A percentile compares a stretch with the other conserved stretches of the same genome.
phyloP scores from a whole-genome alignment of 2,329 filamentous ascomycete species.

The Ophiostoma piceae region DNA sequence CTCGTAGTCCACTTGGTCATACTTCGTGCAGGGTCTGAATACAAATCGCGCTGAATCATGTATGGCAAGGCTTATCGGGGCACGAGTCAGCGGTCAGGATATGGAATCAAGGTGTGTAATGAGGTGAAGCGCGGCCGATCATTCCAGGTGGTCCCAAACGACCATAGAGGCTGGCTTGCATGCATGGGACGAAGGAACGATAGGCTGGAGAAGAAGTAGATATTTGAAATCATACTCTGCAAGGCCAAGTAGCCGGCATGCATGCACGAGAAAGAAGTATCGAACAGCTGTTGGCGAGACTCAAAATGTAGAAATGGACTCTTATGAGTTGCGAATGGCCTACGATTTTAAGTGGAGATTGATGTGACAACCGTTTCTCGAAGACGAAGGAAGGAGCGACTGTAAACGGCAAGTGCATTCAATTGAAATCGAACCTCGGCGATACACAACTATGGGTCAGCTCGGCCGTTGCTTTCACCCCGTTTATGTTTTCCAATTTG shows the following conservation, averaged over 20 bases:
- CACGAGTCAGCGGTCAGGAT: neutral
- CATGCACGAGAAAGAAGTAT: neutral
- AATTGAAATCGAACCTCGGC: neutral
- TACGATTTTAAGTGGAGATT: neutral
- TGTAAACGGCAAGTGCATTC: neutral
- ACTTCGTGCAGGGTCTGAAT: neutral
- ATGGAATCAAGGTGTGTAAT: constrained; percentile 4
- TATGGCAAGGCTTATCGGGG: neutral
- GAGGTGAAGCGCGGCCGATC: neutral
- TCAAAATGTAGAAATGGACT: neutral
- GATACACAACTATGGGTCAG: neutral
- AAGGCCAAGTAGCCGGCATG: neutral
- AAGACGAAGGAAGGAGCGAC: constrained; percentile 8
- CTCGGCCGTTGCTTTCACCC: neutral
- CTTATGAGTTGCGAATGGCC: neutral
- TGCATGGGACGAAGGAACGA: neutral
- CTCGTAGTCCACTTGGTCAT: neutral
- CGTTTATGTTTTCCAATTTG: neutral
- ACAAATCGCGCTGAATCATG: neutral
- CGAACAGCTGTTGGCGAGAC: neutral
- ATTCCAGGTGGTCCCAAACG: neutral
- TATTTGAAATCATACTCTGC: neutral
- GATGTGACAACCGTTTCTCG: neutral
- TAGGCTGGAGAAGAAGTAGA: neutral
- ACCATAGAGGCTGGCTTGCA: neutral